Evolutionary conservation across 768 basidiomycete genomes (phyloP).

Genomic region (Lactarius tabidus): DNA sequence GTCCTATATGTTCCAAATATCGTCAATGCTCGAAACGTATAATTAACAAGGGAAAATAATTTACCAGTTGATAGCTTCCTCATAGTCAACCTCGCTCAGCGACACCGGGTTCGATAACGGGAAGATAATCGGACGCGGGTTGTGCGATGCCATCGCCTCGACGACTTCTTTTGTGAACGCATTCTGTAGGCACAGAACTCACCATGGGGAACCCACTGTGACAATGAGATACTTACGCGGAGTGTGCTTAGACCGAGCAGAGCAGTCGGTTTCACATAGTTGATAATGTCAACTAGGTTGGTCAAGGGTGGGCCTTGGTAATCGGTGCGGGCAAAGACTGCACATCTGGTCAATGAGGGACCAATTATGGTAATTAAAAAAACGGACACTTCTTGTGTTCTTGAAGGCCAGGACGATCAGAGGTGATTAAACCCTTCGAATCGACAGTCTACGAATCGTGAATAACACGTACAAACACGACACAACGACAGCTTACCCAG

Average conservation of each 20-base stretch:
- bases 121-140: slow-evolving; percentile 85
- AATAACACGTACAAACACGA: neutral
- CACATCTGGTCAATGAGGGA: slow-evolving; percentile 9
- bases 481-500: slow-evolving; percentile 44
- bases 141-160: slow-evolving; percentile 73
- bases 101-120: slow-evolving; percentile 85
- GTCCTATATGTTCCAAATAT: slow-evolving; percentile 14
- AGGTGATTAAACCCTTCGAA: slow-evolving; percentile 81
- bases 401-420: slow-evolving; percentile 64
- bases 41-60: neutral
- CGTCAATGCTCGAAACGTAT: neutral
- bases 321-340: slow-evolving; percentile 81
- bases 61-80: slow-evolving; percentile 68
- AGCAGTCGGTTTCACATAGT: slow-evolving; percentile 82
- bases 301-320: slow-evolving; percentile 74
- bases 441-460: slow-evolving; percentile 45
- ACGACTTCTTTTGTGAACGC: slow-evolving; percentile 75
- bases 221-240: slow-evolving; percentile 39
- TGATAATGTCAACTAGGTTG: slow-evolving; percentile 74
- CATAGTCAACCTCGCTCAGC: slow-evolving; percentile 77
- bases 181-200: slow-evolving; percentile 39
- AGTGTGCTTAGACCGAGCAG: slow-evolving; percentile 85
- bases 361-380: neutral
- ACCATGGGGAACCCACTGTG: slow-evolving; percentile 4
- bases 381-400: slow-evolving; percentile 78